Evolutionary conservation across 2,329 filamentous ascomycete genomes (phyloP), one percentile per base, ranked within the genome.

Genomic region (Phaeomoniella chlamydospora): DNA sequence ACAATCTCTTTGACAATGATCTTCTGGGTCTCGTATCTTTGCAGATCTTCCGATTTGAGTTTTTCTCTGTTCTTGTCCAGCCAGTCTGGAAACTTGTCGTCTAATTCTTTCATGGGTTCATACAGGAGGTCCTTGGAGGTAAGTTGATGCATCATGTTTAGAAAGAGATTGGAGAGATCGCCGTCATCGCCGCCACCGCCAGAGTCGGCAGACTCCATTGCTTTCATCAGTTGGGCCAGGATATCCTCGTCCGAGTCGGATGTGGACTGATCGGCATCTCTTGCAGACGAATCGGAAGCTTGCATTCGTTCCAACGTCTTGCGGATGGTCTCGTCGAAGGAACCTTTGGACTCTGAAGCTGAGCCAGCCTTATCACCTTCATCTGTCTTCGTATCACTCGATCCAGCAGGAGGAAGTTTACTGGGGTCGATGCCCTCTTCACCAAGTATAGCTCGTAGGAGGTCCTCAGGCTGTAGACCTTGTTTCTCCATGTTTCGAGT

Each of bases 71-170:
- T 88, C 59, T 82, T 79, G 49, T 72, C 71, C 55, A 98, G 68
- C 88, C 90, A 98, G 2, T 62, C 75, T 0, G 87, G 88, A 52
- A 90, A 98, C 58, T 94, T 96, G 36, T 84, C 80, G 55, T 93
- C 65, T 33, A 98, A 65, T 60, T 98, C 90, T 64, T 94, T 94
- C 86, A 98, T 94, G 2, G 90, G 90, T 62, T 98, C 88, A 55
- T 96, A 96, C 35, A 98, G 62, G 43, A 98, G 94, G 47, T 96
- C 90, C 65, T 94, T 96, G 58, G 93, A 94, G 3, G 90, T 96
- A 43, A 98, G 70, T 58, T 98, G 87, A 61, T 96, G 85, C 88
- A 98, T 96, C 85, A 96, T 94, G 37, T 82, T 83, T 70, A 93
- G 75, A 40, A 98, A 72, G 76, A 96, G 85, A 62, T 93, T 88